phyloP scores from a whole-genome alignment of 148 eudicot species.

The Beta vulgaris region DNA sequence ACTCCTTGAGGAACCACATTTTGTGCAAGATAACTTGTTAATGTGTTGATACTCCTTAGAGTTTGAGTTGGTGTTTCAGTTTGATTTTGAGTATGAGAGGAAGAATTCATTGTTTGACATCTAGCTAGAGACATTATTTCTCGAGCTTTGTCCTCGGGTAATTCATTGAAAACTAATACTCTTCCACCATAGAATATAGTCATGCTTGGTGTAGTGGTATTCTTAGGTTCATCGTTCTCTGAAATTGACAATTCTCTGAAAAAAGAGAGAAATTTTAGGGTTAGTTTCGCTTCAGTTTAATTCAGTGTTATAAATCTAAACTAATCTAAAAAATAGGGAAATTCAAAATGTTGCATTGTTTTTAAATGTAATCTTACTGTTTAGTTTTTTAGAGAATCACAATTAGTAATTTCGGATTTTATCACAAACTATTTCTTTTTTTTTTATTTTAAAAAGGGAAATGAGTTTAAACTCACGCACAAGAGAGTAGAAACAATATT shows the following conservation, averaged over 20 bases:
- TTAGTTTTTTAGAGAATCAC: no score
- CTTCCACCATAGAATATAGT: conserved; percentile 65
- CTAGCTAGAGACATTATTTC: conserved; percentile 47
- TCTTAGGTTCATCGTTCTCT: conserved; percentile 17
- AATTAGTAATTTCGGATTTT: no score
- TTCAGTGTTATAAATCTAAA: no score
- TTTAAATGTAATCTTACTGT: no score
- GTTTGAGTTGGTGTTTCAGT: neutral
- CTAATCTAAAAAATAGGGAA: no score
- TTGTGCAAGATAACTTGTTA: neutral
- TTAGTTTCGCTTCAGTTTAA: neutral
- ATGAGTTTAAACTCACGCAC: no score
- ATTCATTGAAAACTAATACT: conserved; percentile 52
- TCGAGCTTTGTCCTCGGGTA: conserved; percentile 44
- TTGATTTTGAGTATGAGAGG: neutral
- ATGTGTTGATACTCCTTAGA: neutral
- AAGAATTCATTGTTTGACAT: neutral
- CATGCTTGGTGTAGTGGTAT: conserved; percentile 41
- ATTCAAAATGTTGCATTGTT: no score
- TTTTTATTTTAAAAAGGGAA: neutral
- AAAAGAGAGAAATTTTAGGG: neutral
- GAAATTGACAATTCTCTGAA: conserved; percentile 1
- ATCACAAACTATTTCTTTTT: no score
- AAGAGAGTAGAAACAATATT: no score
- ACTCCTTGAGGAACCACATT: neutral